Percentiles rank a stretch among this genome's conserved stretches.
Evolutionary conservation across 108 stramenopile species (phyloP).

Genomic region (Cyclotella sp.): DNA sequence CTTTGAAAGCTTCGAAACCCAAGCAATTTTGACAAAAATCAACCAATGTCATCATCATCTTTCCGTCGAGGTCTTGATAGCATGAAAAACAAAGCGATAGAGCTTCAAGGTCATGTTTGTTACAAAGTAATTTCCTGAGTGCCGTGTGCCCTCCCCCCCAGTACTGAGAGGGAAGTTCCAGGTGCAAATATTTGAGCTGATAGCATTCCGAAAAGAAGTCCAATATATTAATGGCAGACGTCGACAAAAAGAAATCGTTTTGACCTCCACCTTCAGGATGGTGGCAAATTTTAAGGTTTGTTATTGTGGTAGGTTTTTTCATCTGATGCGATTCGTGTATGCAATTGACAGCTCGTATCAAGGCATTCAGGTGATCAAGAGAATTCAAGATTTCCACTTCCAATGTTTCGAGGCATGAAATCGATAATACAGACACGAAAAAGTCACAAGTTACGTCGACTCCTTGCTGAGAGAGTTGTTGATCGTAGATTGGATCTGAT

Average conservation of each 20-base stretch:
- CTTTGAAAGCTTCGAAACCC: background rate
- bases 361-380: slow-evolving; percentile 3
- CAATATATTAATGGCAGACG: slow-evolving; percentile 15
- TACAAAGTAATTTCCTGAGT: background rate
- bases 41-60: slow-evolving; percentile 1
- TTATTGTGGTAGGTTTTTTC: slow-evolving; percentile 1
- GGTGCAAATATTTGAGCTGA: background rate
- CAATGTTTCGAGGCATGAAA: slow-evolving; percentile 9
- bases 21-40: slow-evolving; percentile 5
- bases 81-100: slow-evolving; percentile 16
- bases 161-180: slow-evolving; percentile 3
- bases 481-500: slow-evolving; percentile 18
- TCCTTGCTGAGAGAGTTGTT: slow-evolving; percentile 8
- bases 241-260: background rate
- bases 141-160: slow-evolving; percentile 8
- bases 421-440: background rate
- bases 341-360: background rate
- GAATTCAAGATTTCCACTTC: slow-evolving; percentile 9
- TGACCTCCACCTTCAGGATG: background rate
- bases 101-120: slow-evolving; percentile 8
- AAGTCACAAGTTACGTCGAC: slow-evolving; percentile 19
- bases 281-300: slow-evolving; percentile 2
- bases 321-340: background rate
- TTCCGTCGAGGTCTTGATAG: slow-evolving; percentile 6
- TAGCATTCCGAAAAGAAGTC: slow-evolving; percentile 24